phyloP scores from a whole-genome alignment of 2,329 filamentous ascomycete genomes.

The Tolypocladium nubicola region DNA sequence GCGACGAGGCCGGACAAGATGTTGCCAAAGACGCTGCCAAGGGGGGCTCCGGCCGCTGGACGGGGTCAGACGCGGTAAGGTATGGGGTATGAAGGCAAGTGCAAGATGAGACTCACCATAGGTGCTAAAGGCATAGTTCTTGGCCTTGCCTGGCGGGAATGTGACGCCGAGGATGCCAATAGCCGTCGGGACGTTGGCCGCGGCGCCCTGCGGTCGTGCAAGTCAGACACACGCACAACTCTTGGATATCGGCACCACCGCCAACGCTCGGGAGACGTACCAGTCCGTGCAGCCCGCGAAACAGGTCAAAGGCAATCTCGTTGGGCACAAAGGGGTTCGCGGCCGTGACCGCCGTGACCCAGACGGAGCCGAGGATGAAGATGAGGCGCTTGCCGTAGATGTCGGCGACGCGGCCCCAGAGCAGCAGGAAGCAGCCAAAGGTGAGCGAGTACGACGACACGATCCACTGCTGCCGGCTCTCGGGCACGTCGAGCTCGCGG shows the following conservation, averaged over 20 bases:
- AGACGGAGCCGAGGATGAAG: constrained; percentile 53
- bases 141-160: constrained; percentile 56
- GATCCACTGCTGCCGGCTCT: constrained; percentile 53
- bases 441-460: constrained; percentile 55
- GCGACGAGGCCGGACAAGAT: constrained; percentile 53
- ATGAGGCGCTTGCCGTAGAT: constrained; percentile 56
- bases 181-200: constrained; percentile 60
- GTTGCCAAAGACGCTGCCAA: constrained; percentile 56
- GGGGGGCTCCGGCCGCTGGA: constrained; percentile 49
- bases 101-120: constrained; percentile 32
- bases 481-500: constrained; percentile 42
- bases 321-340: constrained; percentile 53
- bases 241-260: background rate
- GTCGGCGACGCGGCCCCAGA: constrained; percentile 59
- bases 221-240: background rate
- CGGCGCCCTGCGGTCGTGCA: constrained; percentile 37
- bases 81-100: background rate
- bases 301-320: constrained; percentile 57
- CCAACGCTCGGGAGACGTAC: constrained; percentile 10
- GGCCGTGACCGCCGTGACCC: constrained; percentile 48
- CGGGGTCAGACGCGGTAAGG: background rate
- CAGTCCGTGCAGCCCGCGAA: constrained; percentile 56
- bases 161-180: constrained; percentile 60
- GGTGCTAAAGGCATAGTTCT: constrained; percentile 59
- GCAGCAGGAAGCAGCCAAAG: constrained; percentile 56